Evolutionary conservation across 2,329 filamentous ascomycete species (phyloP), one percentile per base, ranked within the genome.

Genomic region (Thielaviopsis punctulata): DNA sequence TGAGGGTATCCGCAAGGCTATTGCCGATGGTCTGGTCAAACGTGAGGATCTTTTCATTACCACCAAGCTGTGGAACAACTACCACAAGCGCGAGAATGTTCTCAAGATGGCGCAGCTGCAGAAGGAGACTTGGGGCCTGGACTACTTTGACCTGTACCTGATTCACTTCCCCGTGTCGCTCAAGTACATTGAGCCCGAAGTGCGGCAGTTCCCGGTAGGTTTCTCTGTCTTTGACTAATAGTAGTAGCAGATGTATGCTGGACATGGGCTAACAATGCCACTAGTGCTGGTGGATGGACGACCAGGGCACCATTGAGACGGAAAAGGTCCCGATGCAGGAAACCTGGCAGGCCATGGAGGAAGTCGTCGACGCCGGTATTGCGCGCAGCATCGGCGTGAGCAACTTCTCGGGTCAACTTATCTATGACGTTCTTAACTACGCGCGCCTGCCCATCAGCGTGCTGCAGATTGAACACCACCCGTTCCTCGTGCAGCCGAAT

Each of bases 21-120:
- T 92, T 68, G 76, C 82, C 63, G 86, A 92, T 27, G 77, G 77
- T 1, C 64, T 76, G n/a, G 67, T 84, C 46, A 71, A 58, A 22
- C 65, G 86, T 55, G 79, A 85, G 67, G 86, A 95, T 22, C 83
- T 94, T 64, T 94, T 94, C 77, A 80, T 95, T 63, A 84, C 89
- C 58, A 87, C 83, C 68, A 95, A 94, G 74, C 82, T 95, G 54
- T 94, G 88, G 87, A 88, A 90, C 72, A 82, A 81, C 59, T 94
- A 88, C 77, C 86, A 94, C 73, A 83, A 90, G 62, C 74, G 73
- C 60, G 81, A 90, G 59, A 75, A 76, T 60, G 85, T 90, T 57
- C 79, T 82, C 68, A 80, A 80, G 54, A 87, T 92, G 63, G 76
- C 73, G 67, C 78, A 78, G 66, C 82, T 81, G 63, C 84, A 89